phyloP scores from a whole-genome alignment of 768 basidiomycete species.

The Tephrocybe sp. region DNA sequence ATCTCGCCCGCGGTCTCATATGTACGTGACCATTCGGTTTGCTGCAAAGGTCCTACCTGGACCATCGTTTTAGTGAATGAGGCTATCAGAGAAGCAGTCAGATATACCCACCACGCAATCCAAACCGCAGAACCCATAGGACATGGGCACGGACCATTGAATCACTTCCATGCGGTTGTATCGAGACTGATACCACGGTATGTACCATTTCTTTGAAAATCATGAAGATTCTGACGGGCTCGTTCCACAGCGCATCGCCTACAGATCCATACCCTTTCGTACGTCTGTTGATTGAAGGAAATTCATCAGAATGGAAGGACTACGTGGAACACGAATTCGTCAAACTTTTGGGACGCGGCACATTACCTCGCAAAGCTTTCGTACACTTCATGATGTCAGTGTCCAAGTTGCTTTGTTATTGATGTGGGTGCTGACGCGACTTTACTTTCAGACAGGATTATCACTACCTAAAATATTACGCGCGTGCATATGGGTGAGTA shows the following conservation, averaged over 20 bases:
- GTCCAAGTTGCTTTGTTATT: no score
- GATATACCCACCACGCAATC: conserved; percentile 77
- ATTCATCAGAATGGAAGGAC: conserved; percentile 56
- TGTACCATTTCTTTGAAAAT: neutral
- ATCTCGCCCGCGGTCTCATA: conserved; percentile 53
- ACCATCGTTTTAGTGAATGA: conserved; percentile 41
- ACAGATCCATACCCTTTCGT: conserved; percentile 69
- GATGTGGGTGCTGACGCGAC: no score
- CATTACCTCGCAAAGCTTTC: conserved; percentile 63
- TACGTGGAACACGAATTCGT: conserved; percentile 89
- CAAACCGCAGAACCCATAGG: conserved; percentile 66
- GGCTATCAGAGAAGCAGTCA: conserved; percentile 57
- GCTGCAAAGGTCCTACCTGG: neutral
- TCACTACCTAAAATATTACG: conserved; percentile 78
- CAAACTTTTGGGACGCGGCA: conserved; percentile 67
- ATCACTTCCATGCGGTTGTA: conserved; percentile 70
- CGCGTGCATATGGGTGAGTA: conserved; percentile 70
- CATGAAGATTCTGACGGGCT: neutral
- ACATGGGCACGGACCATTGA: conserved; percentile 77
- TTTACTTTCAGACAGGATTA: conserved; percentile 68
- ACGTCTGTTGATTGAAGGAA: conserved; percentile 57
- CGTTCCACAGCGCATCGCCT: conserved; percentile 45
- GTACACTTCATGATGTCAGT: conserved; percentile 81
- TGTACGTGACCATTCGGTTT: conserved; percentile 22
- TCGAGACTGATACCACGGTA: conserved; percentile 49